phyloP scores from a whole-genome alignment of 805 yeast species.

The Wickerhamiella siamensis region DNA sequence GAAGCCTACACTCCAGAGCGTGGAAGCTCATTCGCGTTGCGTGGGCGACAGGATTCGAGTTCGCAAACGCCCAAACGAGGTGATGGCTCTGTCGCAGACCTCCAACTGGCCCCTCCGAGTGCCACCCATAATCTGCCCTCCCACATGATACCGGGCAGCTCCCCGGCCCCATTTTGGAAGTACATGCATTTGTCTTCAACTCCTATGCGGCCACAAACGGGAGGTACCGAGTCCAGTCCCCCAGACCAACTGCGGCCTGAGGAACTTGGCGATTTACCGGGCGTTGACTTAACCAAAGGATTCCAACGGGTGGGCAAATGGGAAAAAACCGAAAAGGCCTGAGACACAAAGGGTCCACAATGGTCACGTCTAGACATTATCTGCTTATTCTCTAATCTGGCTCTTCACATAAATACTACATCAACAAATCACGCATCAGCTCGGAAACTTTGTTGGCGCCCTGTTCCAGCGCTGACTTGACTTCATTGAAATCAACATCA shows the following conservation, averaged over 20 bases:
- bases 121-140: conserved; percentile 27
- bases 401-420: conserved; percentile 4
- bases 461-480: conserved; percentile 83
- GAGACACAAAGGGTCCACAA: neutral
- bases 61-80: neutral
- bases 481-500: conserved; percentile 76
- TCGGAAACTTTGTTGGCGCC: conserved; percentile 86
- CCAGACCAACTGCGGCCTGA: neutral
- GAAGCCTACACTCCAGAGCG: conserved; percentile 57
- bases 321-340: conserved; percentile 2
- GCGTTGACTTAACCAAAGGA: neutral
- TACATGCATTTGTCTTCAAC: conserved; percentile 63
- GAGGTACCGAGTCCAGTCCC: neutral
- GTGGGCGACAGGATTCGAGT: neutral
- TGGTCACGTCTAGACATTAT: neutral
- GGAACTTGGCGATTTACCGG: conserved; percentile 1
- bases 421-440: conserved; percentile 69
- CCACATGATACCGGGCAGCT: conserved; percentile 38
- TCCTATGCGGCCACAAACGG: conserved; percentile 11
- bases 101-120: conserved; percentile 26
- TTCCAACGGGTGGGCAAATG: conserved; percentile 2
- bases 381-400: neutral
- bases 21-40: conserved; percentile 22
- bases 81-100: conserved; percentile 3
- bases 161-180: conserved; percentile 85